Evolutionary conservation across 441 rosid species (phyloP), one percentile per base, ranked within the genome.

Genomic region (Metrosideros polymorpha): DNA sequence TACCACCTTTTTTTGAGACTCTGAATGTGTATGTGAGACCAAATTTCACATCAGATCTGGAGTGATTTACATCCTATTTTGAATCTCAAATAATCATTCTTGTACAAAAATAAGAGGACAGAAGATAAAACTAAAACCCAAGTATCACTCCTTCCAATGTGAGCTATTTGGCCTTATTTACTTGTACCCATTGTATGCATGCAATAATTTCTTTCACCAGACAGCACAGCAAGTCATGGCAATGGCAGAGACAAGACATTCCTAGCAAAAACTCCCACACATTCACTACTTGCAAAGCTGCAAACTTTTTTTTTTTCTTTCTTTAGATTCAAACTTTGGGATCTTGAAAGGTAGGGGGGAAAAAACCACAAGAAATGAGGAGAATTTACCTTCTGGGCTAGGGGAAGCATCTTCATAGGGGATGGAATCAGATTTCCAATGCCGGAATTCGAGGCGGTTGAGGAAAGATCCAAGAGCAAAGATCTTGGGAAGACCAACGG

Each of bases 391-490:
- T 94, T 96, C 99, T 85, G 92, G 95, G 85, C 94, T 94, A 56
- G 95, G 89, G 85, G 95, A 91, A 86, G 89, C 92, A 86, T 92
- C 95, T 19, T 63, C 86, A 84, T 86, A 86, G 75, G 85, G 87
- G 87, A 91, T 87, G 84, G 85, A 85, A 86, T 90, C 91, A 9
- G 95, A 90, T 86, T 92, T 96, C 87, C 92, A 91, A 85, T 92
- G 95, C 84, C 92, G 91, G 88, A 95, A 93, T 82, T 95, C 96
- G 42, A 93, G 95, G 53, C 96, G 98, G 82, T 88, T 90, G 84
- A 95, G 95, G 88, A 96, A 91, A 43, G 99, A 92, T 77, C 92
- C 93, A 5, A 95, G 88, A 88, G 97, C 92, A 71, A 95, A 96
- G 91, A 96, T 93, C 92, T 91, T 96, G 30, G 95, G 96, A 85